Evolutionary conservation across 2,329 filamentous ascomycete genomes (phyloP).

Genomic region (Coniella lustricola): DNA sequence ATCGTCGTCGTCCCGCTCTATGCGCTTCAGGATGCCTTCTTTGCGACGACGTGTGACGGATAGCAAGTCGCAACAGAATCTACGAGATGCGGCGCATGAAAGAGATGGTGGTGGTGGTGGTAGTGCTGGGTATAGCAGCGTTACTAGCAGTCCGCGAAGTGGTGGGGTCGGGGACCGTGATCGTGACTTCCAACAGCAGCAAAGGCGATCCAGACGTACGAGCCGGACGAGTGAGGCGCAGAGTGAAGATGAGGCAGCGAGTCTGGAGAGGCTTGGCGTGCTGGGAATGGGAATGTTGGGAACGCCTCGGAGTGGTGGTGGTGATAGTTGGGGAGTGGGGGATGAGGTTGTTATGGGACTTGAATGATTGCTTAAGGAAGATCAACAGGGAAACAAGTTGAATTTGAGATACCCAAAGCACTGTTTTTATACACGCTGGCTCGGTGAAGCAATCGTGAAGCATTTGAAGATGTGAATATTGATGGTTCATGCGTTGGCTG

Average conservation of each 20-base stretch:
- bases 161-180: no score
- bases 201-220: slow-evolving; percentile 28
- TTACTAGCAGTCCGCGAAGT: slow-evolving; percentile 10
- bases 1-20: slow-evolving; percentile 40
- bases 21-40: slow-evolving; percentile 35
- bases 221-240: slow-evolving; percentile 37
- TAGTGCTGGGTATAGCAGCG: background rate
- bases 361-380: no score
- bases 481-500: no score
- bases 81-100: slow-evolving; percentile 6
- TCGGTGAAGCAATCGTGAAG: no score
- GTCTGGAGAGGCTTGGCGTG: slow-evolving; percentile 35
- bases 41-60: slow-evolving; percentile 35
- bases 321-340: slow-evolving; percentile 65
- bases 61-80: slow-evolving; percentile 13
- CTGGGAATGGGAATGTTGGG: background rate
- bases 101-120: no score
- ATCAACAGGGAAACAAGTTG: no score
- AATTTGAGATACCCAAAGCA: no score
- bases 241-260: slow-evolving; percentile 34
- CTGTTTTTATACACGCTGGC: no score
- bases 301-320: background rate
- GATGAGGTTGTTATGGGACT: slow-evolving; percentile 81
- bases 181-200: no score
- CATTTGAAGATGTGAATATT: no score